Base-by-base conservation (phyloP, 805 yeast species). In the Saccharomycopsis sp. region DNA sequence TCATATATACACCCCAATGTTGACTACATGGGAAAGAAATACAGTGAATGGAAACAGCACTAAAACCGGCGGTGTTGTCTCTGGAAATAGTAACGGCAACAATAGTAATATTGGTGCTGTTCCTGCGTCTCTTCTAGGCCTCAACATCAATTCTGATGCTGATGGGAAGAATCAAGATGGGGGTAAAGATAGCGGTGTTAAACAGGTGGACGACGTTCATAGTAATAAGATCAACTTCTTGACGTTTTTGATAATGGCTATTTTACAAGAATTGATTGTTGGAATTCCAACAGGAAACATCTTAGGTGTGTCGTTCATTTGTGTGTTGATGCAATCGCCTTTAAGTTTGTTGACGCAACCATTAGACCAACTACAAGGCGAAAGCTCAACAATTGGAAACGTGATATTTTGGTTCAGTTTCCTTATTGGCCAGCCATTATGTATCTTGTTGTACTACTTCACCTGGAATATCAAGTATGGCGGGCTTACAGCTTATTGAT, bases 281-380 rank as follows among this genome's bases (percentile, higher is more conserved):
- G 81, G 80, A 17, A 71, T 76, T 20, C 78, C 81, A 3, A 77
- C 81, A 15, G 76, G 74, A 52, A 76, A 74, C 62, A 65, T 77
- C 56, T 71, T 75, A 58, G 80, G 81, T 15, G 76, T 75, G 5
- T 79, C 79, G 1, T 77, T 77, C 56, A 56, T 72, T 19, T 70
- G 74, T 56, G 76, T 77, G 74, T 66, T 75, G 58, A 65, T 74
- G 25, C 81, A 77, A 63, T 71, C 77, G 20, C 77, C 79, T 1
- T 67, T 78, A 54, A 69, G 76, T 19, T 52, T 67, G 44, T 72
- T 69, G 20, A 77, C 81, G 0, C 70, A 67, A n/a, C 77, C 76
- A 2, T 62, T 76, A 49, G 80, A 76, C 59, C 51, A n/a, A 3
- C 17, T 58, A 7, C 68, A 71, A 66, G 76, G 75, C 17, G 69